Base-by-base conservation (phyloP, 768 basidiomycete species). In the Chlorophyllum brunneum region DNA sequence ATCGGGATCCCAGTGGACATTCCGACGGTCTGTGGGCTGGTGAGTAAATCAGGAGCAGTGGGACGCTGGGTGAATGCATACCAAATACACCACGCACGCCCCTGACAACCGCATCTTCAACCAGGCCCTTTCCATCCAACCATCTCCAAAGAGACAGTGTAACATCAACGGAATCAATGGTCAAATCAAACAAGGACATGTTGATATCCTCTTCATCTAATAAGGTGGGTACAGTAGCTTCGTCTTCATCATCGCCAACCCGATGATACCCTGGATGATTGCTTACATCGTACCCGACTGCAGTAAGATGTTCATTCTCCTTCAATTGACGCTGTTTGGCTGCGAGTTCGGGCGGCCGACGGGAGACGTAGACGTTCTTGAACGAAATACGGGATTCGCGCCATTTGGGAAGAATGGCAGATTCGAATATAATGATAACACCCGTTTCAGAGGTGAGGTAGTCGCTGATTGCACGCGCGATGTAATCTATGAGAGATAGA, bases 341-440 rank as follows among this genome's bases (percentile, higher is more conserved):
- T 7, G 61, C 26, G 4, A 59, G 56, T 8, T 65, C 54, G 26
- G 60, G 55, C 2, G 91, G 88, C 4, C 92, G 79, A 8, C 92
- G 85, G 20, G 93, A 95, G 40, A 99, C 76, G 61, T 90, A 98
- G 38, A 98, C 95, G 59, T 98, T 97, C 65, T 92, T 92, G 79
- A 99, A 95, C 0, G 94, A 94, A 48, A 99, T 86, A 11, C 88
- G 86, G 8, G 93, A 95, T 61, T 95, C 92, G 56, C 92, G 90
- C 93, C 95, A 97, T 66, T 92, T 94, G 2, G 97, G 95, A 8
- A 98, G 95, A 60, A 98, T 95, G 26, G 97, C 97, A 4, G 91
- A 93, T 68, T 99, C 97, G 65, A 98, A 98, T 48, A 95, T 89
- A 59, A 99, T 85, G 11, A 85, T 94, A 36, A 95, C 84, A 2